Percentiles rank a stretch among this genome's conserved stretches.
phyloP scores from a whole-genome alignment of 2,329 filamentous ascomycete species.

The Colletotrichum sidae region DNA sequence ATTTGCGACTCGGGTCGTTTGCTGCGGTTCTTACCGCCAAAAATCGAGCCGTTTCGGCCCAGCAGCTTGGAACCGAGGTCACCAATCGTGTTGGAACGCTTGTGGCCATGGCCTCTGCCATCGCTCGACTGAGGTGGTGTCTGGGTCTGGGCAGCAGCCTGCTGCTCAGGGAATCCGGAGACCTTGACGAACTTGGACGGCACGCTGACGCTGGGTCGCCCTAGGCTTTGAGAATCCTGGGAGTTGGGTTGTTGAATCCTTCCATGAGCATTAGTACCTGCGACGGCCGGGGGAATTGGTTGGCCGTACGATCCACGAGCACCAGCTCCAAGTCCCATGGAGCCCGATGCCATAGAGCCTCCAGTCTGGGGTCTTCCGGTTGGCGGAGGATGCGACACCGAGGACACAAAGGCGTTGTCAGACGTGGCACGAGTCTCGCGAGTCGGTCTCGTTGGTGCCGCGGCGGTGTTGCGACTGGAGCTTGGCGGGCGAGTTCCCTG shows the following conservation, averaged over 20 bases:
- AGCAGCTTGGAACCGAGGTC: constrained; percentile 87
- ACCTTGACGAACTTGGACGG: constrained; percentile 69
- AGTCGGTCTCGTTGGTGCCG: constrained; percentile 56
- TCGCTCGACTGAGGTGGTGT: constrained; percentile 38
- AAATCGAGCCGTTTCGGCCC: constrained; percentile 84
- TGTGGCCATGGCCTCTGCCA: constrained; percentile 66
- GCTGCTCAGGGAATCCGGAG: constrained; percentile 69
- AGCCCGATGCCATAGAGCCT: constrained; percentile 78
- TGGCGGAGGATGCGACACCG: constrained; percentile 58
- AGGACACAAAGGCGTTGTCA: constrained; percentile 65
- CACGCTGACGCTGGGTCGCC: constrained; percentile 71
- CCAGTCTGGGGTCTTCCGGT: constrained; percentile 79
- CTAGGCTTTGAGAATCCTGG: constrained; percentile 75
- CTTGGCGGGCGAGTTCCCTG: constrained; percentile 59
- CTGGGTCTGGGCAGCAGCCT: constrained; percentile 19
- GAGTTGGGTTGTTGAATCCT: constrained; percentile 89
- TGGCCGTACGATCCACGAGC: constrained; percentile 84
- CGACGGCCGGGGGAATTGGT: constrained; percentile 86
- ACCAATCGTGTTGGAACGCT: constrained; percentile 80
- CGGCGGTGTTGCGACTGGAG: constrained; percentile 54
- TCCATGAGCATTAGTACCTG: constrained; percentile 88
- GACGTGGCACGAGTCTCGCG: constrained; percentile 66
- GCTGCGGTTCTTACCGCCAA: constrained; percentile 69
- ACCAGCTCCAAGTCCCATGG: constrained; percentile 68
- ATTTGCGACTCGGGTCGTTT: constrained; percentile 59